These are phyloP conservation scores for Cymodocea nodosa DNA, from an alignment of 116 monocot species.

Conservation along the genomic window DNA sequence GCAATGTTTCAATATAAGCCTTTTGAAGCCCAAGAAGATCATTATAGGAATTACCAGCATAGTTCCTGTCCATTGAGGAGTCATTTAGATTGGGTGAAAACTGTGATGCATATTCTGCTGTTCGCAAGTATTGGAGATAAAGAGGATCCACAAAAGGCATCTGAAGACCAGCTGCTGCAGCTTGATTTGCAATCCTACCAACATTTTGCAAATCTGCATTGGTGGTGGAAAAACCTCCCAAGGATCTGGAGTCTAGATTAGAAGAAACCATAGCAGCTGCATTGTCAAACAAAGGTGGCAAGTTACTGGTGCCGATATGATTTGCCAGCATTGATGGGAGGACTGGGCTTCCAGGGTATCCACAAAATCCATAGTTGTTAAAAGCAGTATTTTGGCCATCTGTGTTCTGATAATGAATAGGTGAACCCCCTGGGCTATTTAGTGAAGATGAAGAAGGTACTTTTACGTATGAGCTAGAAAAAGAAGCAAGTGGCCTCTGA, in stretches of 20 bases:
- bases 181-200: conserved; percentile 28
- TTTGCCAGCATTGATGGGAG: conserved; percentile 25
- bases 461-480: conserved; percentile 27
- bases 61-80: conserved; percentile 29
- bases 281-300: conserved; percentile 39
- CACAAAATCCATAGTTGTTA: conserved; percentile 21
- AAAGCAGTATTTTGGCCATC: conserved; percentile 19
- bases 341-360: conserved; percentile 26
- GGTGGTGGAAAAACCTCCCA: conserved; percentile 24
- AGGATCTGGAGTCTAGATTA: conserved; percentile 20
- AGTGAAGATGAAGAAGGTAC: conserved; percentile 11
- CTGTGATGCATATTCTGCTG: conserved; percentile 43
- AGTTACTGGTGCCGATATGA: conserved; percentile 25
- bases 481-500: conserved; percentile 11
- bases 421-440: conserved; percentile 20
- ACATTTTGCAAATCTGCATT: conserved; percentile 32
- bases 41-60: conserved; percentile 28
- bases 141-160: conserved; percentile 23
- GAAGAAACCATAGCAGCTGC: conserved; percentile 21
- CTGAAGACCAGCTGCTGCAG: conserved; percentile 36
- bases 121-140: conserved; percentile 28
- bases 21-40: conserved; percentile 49
- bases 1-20: conserved; percentile 33
- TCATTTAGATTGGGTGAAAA: conserved; percentile 28
- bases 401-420: conserved; percentile 17